A percentile compares a stretch with the other conserved stretches of the same genome.
Conservation (phyloP, 148 eudicot species). For the Arctostaphylos glauca region DNA sequence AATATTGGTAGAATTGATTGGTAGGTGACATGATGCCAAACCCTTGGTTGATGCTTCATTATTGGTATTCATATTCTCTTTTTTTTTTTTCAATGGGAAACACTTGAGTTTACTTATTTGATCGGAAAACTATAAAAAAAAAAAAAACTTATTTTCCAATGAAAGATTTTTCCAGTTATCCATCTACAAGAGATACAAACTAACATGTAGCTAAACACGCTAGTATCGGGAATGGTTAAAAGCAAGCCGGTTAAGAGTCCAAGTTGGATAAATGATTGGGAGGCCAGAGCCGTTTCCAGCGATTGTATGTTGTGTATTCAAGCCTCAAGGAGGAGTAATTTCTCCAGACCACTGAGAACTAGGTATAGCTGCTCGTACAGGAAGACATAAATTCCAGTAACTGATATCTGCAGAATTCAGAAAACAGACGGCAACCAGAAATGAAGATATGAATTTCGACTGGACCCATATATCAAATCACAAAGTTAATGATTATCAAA, state of each 20-base stretch:
- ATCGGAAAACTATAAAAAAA: too few species aligned
- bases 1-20: too few species aligned
- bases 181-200: too few species aligned
- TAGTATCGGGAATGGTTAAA: too few species aligned
- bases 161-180: too few species aligned
- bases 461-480: not conserved
- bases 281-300: slow-evolving; percentile 89
- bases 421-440: not conserved
- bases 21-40: too few species aligned
- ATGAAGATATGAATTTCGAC: not conserved
- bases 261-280: slow-evolving; percentile 91
- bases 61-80: too few species aligned
- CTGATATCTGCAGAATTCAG: slow-evolving; percentile 69
- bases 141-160: too few species aligned
- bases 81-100: too few species aligned
- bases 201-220: too few species aligned
- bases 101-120: too few species aligned
- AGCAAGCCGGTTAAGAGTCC: slow-evolving; percentile 93
- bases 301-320: slow-evolving; percentile 67
- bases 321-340: slow-evolving; percentile 63
- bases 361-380: slow-evolving; percentile 95
- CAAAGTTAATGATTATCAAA: slow-evolving; percentile 10
- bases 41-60: too few species aligned
- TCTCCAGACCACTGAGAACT: slow-evolving; percentile 91
- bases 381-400: slow-evolving; percentile 80